Evolutionary conservation across 2,329 filamentous ascomycete genomes (phyloP), one percentile per base, ranked within the genome.

Genomic region (Ophiostoma australiae): DNA sequence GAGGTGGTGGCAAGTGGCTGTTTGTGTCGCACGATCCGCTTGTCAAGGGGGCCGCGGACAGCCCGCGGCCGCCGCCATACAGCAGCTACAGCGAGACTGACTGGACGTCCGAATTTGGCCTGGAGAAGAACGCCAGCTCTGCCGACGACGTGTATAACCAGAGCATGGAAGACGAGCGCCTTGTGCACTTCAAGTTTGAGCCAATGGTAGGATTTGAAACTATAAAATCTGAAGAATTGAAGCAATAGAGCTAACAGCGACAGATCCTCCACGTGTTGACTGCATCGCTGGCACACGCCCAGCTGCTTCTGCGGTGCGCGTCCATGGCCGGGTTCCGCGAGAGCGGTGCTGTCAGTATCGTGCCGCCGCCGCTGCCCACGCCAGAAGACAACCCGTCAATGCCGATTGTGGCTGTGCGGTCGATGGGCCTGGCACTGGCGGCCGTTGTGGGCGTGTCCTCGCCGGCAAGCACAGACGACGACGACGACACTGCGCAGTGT

Each of bases 221-320:
- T 41, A 10, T 41, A 10, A 11, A 13, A 41, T 3, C 27, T 31
- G 27, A 1, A 31, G 27, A 31, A 3, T 31, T 31, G 27, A 58
- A 10, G 20, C 17, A 52, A 7, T 52, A n/a, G 4, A 52, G n/a
- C 20, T n/a, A 52, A n/a, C 17, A 20, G 2, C 11, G 33, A 8
- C 17, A 97, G 94, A 97, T 97, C 75, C 86, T 98, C 0, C 94
- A 98, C 75, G 84, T 98, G 63, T 85, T 97, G 76, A 89, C 92
- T 6, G 88, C 93, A 20, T 94, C 92, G 0, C 83, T 89, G 0
- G 80, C 86, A 15, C 87, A 94, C 76, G 93, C 94, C 4, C 91
- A 97, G 74, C 83, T 86, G 10, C 84, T 96, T 23, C 85, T 97
- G 17, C 85, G 89, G 13, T 91, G 91, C 65, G 94, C 91, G 1